phyloP scores from a whole-genome alignment of 1,139 yeast genomes.

The Protomyces lactucae-debilis region DNA sequence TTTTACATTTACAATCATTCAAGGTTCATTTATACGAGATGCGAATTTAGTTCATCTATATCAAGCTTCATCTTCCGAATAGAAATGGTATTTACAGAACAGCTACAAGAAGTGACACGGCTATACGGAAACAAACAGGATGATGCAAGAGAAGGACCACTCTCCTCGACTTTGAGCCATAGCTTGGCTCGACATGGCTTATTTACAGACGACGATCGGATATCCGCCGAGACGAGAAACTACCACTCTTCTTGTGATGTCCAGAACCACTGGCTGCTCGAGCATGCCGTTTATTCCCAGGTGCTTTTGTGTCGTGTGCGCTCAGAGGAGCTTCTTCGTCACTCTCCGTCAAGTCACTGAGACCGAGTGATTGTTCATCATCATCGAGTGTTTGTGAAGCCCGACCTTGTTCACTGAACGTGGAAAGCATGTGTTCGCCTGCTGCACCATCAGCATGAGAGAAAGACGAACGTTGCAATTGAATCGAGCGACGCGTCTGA shows the following conservation, averaged over 20 bases:
- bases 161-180: too few relatives aligned
- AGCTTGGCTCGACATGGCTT: too few relatives aligned
- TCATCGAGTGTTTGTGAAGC: neutral
- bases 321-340: constrained; percentile 11
- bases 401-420: neutral
- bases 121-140: too few relatives aligned
- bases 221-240: constrained; percentile 1
- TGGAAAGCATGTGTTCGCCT: constrained; percentile 9
- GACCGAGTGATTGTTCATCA: constrained; percentile 3
- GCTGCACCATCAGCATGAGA: constrained; percentile 8
- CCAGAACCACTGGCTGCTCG: neutral
- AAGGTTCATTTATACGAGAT: too few relatives aligned
- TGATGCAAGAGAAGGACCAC: too few relatives aligned
- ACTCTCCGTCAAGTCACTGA: constrained; percentile 18
- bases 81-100: too few relatives aligned
- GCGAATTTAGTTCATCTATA: too few relatives aligned
- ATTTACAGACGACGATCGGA: too few relatives aligned
- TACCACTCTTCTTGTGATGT: constrained; percentile 16
- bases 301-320: neutral
- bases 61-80: too few relatives aligned
- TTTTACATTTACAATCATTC: too few relatives aligned
- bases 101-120: too few relatives aligned
- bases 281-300: neutral
- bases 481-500: constrained; percentile 57
- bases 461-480: constrained; percentile 38